These are phyloP conservation scores for Bacidia gigantensis DNA, from an alignment of 495 filamentous ascomycete genomes.

Conservation along the genomic window DNA sequence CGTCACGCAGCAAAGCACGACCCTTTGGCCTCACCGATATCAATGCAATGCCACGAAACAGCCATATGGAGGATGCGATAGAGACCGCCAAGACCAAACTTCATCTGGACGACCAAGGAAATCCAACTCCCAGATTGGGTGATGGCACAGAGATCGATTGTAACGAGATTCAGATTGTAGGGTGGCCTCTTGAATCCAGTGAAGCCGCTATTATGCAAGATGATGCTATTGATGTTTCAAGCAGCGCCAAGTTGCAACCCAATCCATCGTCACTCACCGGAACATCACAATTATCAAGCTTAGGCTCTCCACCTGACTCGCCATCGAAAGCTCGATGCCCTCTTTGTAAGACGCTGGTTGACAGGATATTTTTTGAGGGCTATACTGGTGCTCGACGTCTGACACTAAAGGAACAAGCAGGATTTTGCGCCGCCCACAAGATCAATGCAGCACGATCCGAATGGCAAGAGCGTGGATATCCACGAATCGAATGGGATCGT, in stretches of 20 bases:
- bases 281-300: neutral
- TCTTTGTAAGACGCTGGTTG: conserved; percentile 52
- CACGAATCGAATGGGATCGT: conserved; percentile 58
- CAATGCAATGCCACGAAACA: neutral
- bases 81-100: neutral
- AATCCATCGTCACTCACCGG: too few relatives aligned
- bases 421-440: conserved; percentile 64
- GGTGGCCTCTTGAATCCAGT: neutral
- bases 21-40: neutral
- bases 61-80: neutral
- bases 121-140: neutral
- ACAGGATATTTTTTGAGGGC: conserved; percentile 32
- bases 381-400: conserved; percentile 36
- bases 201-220: too few relatives aligned
- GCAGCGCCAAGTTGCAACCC: neutral
- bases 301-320: neutral
- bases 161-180: neutral
- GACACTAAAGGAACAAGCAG: conserved; percentile 44
- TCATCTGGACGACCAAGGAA: neutral
- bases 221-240: too few relatives aligned
- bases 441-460: conserved; percentile 38
- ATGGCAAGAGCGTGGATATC: conserved; percentile 57
- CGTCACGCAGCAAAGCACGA: neutral
- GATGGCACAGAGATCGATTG: neutral
- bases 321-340: conserved; percentile 35